Evolutionary conservation across 805 yeast species (phyloP), one percentile per base, ranked within the genome.

Genomic region (Monosporozyma siamensis): DNA sequence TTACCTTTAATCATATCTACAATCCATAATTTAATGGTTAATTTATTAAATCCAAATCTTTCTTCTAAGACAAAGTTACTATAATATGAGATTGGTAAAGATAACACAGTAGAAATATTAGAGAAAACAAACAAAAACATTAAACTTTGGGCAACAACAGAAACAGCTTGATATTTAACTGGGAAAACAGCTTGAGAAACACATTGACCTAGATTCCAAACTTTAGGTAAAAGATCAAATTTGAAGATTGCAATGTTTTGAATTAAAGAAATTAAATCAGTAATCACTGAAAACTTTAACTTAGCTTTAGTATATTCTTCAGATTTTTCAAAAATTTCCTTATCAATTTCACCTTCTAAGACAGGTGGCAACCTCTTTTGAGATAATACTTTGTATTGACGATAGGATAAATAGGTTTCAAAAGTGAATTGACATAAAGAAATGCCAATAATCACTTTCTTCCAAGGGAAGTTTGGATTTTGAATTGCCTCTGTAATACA

Each of bases 11-110:
- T 37, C 48, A 69, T 66, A 62, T 92, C 99, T 21, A 74, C 58
- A 21, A 84, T 43, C 84, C 94, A 92, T 40, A 87, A 68, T 40
- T 69, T 65, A 14, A 71, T 47, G 3, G 97, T 90, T 51, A 77
- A 71, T 64, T 92, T 92, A 68, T 92, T 92, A 68, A 92, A 92
- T 1, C 98, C 98, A 55, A 72, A 90, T 64, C 77, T 77, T 61
- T 90, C 95, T 65, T 92, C 98, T 52, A 92, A 70, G 12, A 88
- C 89, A 67, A 92, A 92, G 53, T 82, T 82, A 44, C 74, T 68
- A 64, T 88, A 89, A 60, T 82, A 79, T 8, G 79, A 70, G 18
- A 80, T 57, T 3, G 98, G 98, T 42, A 83, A 59, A 3, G 75
- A 69, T 24, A 78, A 45, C 2, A 86, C 40, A 2, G 80, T 67